These are phyloP conservation scores for Penicillium macrosclerotiorum DNA, from an alignment of 495 filamentous ascomycete genomes.

Conservation along the genomic window DNA sequence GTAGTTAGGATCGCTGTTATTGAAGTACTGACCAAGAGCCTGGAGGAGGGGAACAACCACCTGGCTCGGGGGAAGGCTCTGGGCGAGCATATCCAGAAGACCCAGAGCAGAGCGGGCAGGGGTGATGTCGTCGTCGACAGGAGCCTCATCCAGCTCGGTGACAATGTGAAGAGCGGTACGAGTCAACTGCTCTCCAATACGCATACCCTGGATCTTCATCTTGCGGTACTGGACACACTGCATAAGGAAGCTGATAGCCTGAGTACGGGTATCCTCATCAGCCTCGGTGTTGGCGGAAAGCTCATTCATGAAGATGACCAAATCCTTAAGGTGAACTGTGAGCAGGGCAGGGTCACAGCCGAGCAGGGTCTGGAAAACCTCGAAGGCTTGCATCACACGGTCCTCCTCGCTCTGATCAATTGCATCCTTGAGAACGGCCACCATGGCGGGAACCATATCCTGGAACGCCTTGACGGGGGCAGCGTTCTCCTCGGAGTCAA, in stretches of 20 bases:
- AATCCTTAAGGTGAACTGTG: constrained; percentile 80
- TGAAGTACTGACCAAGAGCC: constrained; percentile 76
- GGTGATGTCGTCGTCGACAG: constrained; percentile 82
- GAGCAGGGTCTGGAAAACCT: constrained; percentile 95
- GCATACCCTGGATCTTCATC: constrained; percentile 88
- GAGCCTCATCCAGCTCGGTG: constrained; percentile 75
- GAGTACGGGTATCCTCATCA: constrained; percentile 80
- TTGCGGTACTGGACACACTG: constrained; percentile 88
- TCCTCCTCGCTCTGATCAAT: constrained; percentile 80
- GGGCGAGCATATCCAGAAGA: constrained; percentile 83
- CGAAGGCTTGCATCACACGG: constrained; percentile 82
- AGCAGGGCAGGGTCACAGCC: constrained; percentile 85
- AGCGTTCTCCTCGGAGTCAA: constrained; percentile 80
- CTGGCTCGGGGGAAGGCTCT: constrained; percentile 85
- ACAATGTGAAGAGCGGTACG: constrained; percentile 81
- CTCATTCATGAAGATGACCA: constrained; percentile 92
- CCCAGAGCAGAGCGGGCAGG: constrained; percentile 83
- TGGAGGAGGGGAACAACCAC: constrained; percentile 92
- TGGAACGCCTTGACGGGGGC: constrained; percentile 71
- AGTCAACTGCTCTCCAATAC: constrained; percentile 81
- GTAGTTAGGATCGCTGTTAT: constrained; percentile 66
- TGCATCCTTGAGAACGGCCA: constrained; percentile 78
- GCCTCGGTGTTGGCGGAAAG: constrained; percentile 69
- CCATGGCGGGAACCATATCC: constrained; percentile 80
- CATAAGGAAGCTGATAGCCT: constrained; percentile 91